phyloP scores from a whole-genome alignment of 1,139 yeast species.

The Geotrichum reessii region DNA sequence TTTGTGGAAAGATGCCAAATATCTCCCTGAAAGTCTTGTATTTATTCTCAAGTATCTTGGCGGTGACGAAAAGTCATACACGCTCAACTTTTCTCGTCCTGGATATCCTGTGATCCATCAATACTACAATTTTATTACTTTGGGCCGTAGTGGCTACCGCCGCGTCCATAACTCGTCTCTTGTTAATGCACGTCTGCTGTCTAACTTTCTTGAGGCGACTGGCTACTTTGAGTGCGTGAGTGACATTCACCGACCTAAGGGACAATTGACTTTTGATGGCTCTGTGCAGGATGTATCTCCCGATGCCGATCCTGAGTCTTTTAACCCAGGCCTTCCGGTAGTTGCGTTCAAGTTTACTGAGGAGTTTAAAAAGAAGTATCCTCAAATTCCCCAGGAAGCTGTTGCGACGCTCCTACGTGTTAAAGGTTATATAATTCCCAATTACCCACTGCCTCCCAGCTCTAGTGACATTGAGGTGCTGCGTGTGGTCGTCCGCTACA shows the following conservation, averaged over 20 bases:
- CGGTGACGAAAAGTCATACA: slow-evolving; percentile 82
- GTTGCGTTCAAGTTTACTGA: slow-evolving; percentile 75
- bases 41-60: slow-evolving; percentile 83
- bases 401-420: slow-evolving; percentile 67
- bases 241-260: slow-evolving; percentile 59
- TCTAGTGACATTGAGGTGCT: slow-evolving; percentile 56
- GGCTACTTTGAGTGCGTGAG: slow-evolving; percentile 70
- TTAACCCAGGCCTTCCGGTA: slow-evolving; percentile 78
- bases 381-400: slow-evolving; percentile 81
- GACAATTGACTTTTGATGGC: slow-evolving; percentile 26
- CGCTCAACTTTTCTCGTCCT: slow-evolving; percentile 84
- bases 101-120: slow-evolving; percentile 89
- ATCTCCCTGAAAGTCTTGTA: slow-evolving; percentile 63
- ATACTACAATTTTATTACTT: slow-evolving; percentile 68
- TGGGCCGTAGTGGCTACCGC: slow-evolving; percentile 67
- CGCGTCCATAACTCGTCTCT: slow-evolving; percentile 58
- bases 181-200: slow-evolving; percentile 63
- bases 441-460: slow-evolving; percentile 73
- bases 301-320: slow-evolving; percentile 36
- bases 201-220: slow-evolving; percentile 58
- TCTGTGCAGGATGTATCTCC: slow-evolving; percentile 19
- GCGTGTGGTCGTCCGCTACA: slow-evolving; percentile 77
- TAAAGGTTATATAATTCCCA: slow-evolving; percentile 85
- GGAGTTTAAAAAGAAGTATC: slow-evolving; percentile 52
- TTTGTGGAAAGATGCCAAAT: slow-evolving; percentile 62